Percentiles rank a stretch among this genome's conserved stretches.
These are phyloP conservation scores for Parastagonospora nodorum DNA, from an alignment of 2,329 filamentous ascomycete genomes.

Conservation along the genomic window DNA sequence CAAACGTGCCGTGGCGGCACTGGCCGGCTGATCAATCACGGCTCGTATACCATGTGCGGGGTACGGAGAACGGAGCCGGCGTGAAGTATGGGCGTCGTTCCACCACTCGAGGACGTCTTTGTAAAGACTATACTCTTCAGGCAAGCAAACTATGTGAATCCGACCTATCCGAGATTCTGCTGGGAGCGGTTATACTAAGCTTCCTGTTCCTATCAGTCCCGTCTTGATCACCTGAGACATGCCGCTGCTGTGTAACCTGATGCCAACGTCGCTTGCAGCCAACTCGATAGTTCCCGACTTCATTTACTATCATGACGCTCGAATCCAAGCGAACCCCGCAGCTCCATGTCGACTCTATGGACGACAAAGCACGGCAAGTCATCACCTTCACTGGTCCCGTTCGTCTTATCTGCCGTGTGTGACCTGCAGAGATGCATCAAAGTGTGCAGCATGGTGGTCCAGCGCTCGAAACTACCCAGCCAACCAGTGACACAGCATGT, in stretches of 20 bases:
- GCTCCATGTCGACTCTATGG: background rate
- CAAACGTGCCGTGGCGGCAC: slow-evolving; percentile 22
- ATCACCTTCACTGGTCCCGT: background rate
- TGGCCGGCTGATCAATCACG: slow-evolving; percentile 30
- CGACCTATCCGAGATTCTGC: background rate
- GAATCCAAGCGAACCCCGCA: background rate
- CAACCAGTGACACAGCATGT: no score
- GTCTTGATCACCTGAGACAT: background rate
- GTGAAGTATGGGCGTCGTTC: background rate
- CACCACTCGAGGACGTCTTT: background rate
- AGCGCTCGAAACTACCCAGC: no score
- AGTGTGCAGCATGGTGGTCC: no score
- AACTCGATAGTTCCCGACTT: background rate
- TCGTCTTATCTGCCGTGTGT: no score
- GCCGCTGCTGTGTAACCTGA: slow-evolving; percentile 2
- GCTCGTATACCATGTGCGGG: slow-evolving; percentile 25
- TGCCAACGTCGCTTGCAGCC: background rate
- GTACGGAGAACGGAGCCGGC: slow-evolving; percentile 28
- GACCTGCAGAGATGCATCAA: no score
- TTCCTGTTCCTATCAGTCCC: slow-evolving; percentile 5
- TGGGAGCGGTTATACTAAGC: background rate
- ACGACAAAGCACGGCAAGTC: background rate
- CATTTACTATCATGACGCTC: slow-evolving; percentile 1
- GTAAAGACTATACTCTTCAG: background rate
- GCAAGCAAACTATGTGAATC: background rate